A percentile compares a stretch with the other conserved stretches of the same genome.
phyloP scores from a whole-genome alignment of 1,284 basidiomycete genomes.

The Tremellales sp. region DNA sequence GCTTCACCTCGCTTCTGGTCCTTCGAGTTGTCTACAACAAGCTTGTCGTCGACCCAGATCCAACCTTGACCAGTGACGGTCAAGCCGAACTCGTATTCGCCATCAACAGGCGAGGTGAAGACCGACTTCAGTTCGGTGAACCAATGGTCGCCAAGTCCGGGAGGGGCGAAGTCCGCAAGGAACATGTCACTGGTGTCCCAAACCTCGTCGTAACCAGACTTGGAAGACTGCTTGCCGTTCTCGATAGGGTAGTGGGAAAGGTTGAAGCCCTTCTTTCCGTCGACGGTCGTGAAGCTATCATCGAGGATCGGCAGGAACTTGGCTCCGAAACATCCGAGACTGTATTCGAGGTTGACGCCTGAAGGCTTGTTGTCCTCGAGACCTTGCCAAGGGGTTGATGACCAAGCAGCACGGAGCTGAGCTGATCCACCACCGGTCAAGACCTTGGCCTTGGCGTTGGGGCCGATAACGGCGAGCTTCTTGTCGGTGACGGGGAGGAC shows the following conservation, averaged over 20 bases:
- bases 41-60: constrained; percentile 59
- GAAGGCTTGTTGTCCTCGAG: constrained; percentile 49
- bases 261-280: constrained; percentile 25
- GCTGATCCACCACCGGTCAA: constrained; percentile 59
- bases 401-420: constrained; percentile 52
- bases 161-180: constrained; percentile 24
- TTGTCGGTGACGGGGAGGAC: constrained; percentile 25
- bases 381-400: constrained; percentile 55
- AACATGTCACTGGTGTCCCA: constrained; percentile 20
- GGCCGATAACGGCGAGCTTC: constrained; percentile 58
- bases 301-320: constrained; percentile 25
- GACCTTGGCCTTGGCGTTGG: constrained; percentile 56
- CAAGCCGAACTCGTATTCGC: constrained; percentile 31
- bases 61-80: constrained; percentile 25
- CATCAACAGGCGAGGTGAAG: constrained; percentile 22
- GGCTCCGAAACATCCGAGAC: constrained; percentile 26
- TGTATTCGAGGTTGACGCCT: constrained; percentile 49
- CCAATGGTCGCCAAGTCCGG: constrained; percentile 13
- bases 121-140: constrained; percentile 20
- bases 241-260: constrained; percentile 19
- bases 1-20: constrained; percentile 8
- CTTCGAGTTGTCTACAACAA: constrained; percentile 66
- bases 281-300: constrained; percentile 18
- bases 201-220: constrained; percentile 12
- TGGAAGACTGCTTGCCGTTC: constrained; percentile 9